Evolutionary conservation across 805 yeast genomes (phyloP), one percentile per base, ranked within the genome.

Genomic region (Myxozyma kluyveri): DNA sequence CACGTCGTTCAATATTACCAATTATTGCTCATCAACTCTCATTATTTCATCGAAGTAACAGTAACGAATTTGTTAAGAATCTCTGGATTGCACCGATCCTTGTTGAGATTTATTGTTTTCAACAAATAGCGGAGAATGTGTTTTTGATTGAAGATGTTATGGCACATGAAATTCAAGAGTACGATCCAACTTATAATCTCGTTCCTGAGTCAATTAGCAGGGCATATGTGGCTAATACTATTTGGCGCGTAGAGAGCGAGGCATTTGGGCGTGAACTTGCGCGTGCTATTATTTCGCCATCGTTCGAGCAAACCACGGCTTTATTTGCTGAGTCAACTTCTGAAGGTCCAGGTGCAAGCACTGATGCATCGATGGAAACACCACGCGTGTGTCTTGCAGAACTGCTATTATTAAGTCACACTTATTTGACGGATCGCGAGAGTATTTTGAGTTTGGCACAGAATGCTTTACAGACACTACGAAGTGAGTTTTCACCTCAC

Each of bases 401-500:
- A 18, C 60, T 85, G 9, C 56, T 84, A 14, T 52, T 80, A 1
- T 56, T 80, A 9, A 52, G 75, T 19, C 75, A 73, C 40, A 61
- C 66, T 2, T 56, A 75, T 2, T 63, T 71, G 3, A 42, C 63
- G 2, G 51, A 51, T 0, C 54, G 52, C 0, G 45, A 69, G 17
- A 52, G 70, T 1, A 39, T 60, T 1, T 57, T 64, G 1, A 41
- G 61, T 36, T 63, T 79, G 6, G 33, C 33, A 29, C 56, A 66
- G 0, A 45, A 47, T 0, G 19, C 58, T 2, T 56, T 76, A 10
- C 45, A 74, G 3, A 65, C 71, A 6, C 69, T 87, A 10, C 71
- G 75, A 38, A 67, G 71, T 1, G 98, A 91, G 56, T 80, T 87
- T 12, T 84, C 93, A 56, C 96, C 96, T 0, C 70, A 82, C 42